Conservation (phyloP, 2,329 filamentous ascomycete species). For the Aphanoascus verrucosus region DNA sequence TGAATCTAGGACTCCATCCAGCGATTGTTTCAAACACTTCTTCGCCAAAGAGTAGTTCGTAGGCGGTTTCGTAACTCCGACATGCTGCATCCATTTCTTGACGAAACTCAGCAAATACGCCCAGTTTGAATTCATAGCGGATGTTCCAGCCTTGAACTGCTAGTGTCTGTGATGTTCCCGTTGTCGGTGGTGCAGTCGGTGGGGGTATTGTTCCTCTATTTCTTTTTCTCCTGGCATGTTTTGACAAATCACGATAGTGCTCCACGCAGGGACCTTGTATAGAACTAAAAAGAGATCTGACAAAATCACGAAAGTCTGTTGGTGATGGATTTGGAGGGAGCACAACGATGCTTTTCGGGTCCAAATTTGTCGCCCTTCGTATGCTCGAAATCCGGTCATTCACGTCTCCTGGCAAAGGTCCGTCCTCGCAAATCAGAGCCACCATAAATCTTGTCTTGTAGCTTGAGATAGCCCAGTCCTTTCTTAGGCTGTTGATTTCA, state of each 20-base stretch:
- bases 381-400: constrained; percentile 73
- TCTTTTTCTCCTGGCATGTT: constrained; percentile 80
- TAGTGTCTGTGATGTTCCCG: constrained; percentile 74
- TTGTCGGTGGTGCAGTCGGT: constrained; percentile 71
- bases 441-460: constrained; percentile 71
- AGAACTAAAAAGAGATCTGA: constrained; percentile 59
- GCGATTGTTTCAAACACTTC: constrained; percentile 83
- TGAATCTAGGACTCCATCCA: constrained; percentile 81
- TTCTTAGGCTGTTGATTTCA: constrained; percentile 70
- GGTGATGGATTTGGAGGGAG: constrained; percentile 62
- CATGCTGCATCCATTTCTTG: constrained; percentile 83
- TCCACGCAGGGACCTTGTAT: constrained; percentile 69
- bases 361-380: constrained; percentile 65
- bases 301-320: constrained; percentile 61
- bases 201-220: constrained; percentile 66
- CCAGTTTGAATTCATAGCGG: constrained; percentile 89
- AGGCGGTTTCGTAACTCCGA: constrained; percentile 75
- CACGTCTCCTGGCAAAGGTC: constrained; percentile 48
- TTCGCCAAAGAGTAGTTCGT: constrained; percentile 68
- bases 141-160: constrained; percentile 82
- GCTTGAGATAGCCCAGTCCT: constrained; percentile 46
- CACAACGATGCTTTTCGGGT: constrained; percentile 77
- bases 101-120: constrained; percentile 80
- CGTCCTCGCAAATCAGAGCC: constrained; percentile 65
- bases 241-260: constrained; percentile 89